phyloP scores from a whole-genome alignment of 2,329 filamentous ascomycete species.

The Penicillium vulpinum region DNA sequence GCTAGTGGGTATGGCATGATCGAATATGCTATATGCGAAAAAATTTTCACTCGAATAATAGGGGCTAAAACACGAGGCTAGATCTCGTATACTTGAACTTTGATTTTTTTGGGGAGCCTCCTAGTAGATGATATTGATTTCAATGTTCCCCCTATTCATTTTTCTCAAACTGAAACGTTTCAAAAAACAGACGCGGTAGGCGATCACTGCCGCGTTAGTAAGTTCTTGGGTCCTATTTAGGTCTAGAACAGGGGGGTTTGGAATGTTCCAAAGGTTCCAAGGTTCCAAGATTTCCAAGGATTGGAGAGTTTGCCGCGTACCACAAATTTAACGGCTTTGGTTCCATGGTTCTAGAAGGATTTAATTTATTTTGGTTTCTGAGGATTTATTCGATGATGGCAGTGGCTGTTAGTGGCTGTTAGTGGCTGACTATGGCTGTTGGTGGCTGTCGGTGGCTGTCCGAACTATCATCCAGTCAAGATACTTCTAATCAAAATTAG shows the following conservation, averaged over 20 bases:
- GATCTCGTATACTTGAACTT: neutral
- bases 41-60: neutral
- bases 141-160: neutral
- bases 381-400: no score
- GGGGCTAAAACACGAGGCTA: neutral
- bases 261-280: neutral
- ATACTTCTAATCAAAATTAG: neutral
- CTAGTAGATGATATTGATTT: no score
- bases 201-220: conserved; percentile 14
- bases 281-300: no score
- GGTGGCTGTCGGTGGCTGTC: no score
- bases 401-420: no score
- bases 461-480: neutral
- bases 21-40: neutral
- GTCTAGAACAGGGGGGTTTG: conserved; percentile 8
- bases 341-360: conserved; percentile 11
- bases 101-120: neutral
- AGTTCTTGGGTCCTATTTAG: neutral
- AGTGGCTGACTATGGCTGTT: no score
- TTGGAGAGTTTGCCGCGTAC: neutral
- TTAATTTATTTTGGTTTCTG: conserved; percentile 10
- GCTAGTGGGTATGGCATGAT: conserved; percentile 18
- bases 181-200: conserved; percentile 18
- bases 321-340: neutral
- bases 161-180: conserved; percentile 16